Base-by-base conservation (phyloP, 2,329 filamentous ascomycete genomes). In the Rhinocladiella similis region DNA sequence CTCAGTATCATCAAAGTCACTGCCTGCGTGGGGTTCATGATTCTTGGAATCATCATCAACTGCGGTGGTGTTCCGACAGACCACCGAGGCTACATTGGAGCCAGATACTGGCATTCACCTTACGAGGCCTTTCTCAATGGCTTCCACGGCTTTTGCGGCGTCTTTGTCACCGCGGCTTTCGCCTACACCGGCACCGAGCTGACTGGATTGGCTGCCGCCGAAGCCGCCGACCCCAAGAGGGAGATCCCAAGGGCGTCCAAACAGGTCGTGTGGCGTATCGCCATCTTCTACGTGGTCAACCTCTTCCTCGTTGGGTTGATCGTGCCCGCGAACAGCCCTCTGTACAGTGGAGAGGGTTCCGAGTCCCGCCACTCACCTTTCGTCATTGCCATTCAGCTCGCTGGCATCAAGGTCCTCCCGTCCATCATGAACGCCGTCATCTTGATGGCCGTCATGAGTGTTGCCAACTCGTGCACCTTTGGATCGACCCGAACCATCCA, bases 361-460 rank as follows among this genome's bases (percentile, higher is more conserved):
- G 83, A 90, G 69, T 83, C 87, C 41, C 83, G 84, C 20, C 88
- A 91, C 1, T 96, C 91, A 3, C 93, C 93, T 2, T 97, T 97
- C 70, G 92, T 97, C 66, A 95, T 97, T 67, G 90, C 92, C 61
- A 96, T 96, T 66, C 79, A 88, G 63, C 88, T 91, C 61, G 90
- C 91, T 1, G 88, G 90, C 10, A 95, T 97, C 66, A 77, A 83
- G 43, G 86, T 87, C 2, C 81, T 97, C 3, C 90, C 91, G 3
- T 92, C 89, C 0, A 82, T 96, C 50, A 94, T 97, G 88, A 97
- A 97, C 72, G 86, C 85, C n/a, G 91, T 97, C 58, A 96, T 97
- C 70, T 84, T 97, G 70, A 85, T 96, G 60, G 88, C 91, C 18
- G 91, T 96, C 27, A 77, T 97, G 29, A 95, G 90, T 1, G 92